A percentile compares a stretch with the other conserved stretches of the same genome.
These are phyloP conservation scores for Fraxinus nigra DNA, from an alignment of 305 asterid species.

Conservation along the genomic window DNA sequence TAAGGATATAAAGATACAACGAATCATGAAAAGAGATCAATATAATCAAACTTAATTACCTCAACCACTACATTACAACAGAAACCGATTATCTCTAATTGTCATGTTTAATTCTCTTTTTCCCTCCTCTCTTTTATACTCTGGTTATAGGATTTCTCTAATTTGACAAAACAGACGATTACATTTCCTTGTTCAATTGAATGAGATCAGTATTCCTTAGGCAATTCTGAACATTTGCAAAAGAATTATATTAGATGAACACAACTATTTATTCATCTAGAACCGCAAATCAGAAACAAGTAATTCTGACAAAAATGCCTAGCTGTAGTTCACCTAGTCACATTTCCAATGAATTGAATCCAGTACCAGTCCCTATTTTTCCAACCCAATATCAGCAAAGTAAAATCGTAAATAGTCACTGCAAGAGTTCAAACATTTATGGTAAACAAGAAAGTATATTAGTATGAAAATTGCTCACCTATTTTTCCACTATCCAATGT, in stretches of 20 bases:
- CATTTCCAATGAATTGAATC: slow-evolving; percentile 36
- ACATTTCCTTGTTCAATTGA: background rate
- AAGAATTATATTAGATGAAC: slow-evolving; percentile 18
- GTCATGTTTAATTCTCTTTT: background rate
- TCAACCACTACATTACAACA: background rate
- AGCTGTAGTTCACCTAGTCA: slow-evolving; percentile 42
- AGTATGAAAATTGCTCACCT: slow-evolving; percentile 33
- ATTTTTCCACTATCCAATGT: slow-evolving; percentile 17
- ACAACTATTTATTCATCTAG: slow-evolving; percentile 6
- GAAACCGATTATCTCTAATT: background rate
- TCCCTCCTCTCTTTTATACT: background rate
- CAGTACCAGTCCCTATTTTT: slow-evolving; percentile 38
- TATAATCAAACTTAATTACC: background rate
- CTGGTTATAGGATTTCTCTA: background rate
- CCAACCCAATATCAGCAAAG: slow-evolving; percentile 33
- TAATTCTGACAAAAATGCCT: slow-evolving; percentile 12
- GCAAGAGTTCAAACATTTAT: slow-evolving; percentile 3
- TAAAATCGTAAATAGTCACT: slow-evolving; percentile 19
- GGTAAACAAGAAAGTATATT: background rate
- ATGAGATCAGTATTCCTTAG: background rate
- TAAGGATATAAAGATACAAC: background rate
- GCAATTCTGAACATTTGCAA: background rate
- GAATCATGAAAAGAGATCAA: background rate
- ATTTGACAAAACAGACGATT: background rate
- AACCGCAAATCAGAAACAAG: background rate